Evolutionary conservation across 1,284 basidiomycete species (phyloP).

Genomic region (Pseudozyma hubeiensis): DNA sequence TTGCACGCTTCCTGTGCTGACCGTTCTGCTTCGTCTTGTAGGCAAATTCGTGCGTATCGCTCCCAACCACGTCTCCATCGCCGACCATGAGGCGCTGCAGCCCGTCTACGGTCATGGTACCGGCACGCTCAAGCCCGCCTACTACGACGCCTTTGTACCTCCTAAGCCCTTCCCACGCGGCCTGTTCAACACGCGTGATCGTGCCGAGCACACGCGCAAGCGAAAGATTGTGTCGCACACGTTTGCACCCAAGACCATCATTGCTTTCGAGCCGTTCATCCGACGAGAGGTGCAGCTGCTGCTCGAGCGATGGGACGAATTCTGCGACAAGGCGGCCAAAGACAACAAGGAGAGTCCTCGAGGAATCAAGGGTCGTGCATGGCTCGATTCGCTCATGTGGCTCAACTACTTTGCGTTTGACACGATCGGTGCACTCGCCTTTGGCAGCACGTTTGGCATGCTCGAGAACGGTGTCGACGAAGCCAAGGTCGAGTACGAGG

Average conservation of each 20-base stretch:
- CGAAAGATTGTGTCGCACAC: conserved; percentile 89
- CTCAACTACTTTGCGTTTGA: conserved; percentile 83
- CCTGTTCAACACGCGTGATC: conserved; percentile 86
- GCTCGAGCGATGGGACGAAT: conserved; percentile 61
- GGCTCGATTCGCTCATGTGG: conserved; percentile 73
- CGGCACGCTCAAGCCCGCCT: conserved; percentile 57
- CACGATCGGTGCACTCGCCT: conserved; percentile 67
- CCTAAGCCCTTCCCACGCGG: conserved; percentile 70
- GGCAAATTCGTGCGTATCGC: conserved; percentile 81
- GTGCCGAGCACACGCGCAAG: conserved; percentile 85
- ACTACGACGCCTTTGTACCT: conserved; percentile 80
- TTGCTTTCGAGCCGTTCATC: conserved; percentile 62
- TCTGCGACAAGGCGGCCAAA: conserved; percentile 51
- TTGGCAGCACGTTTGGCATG: conserved; percentile 81
- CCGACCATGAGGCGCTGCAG: conserved; percentile 72
- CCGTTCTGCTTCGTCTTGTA: neutral
- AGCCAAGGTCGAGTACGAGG: conserved; percentile 73
- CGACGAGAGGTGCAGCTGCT: conserved; percentile 59
- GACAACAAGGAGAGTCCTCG: conserved; percentile 47
- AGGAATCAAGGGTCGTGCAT: conserved; percentile 58
- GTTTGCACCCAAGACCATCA: conserved; percentile 73
- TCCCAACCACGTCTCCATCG: conserved; percentile 85
- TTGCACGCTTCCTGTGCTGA: neutral
- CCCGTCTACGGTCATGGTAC: conserved; percentile 55
- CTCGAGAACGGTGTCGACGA: conserved; percentile 79